Evolutionary conservation across 1,284 basidiomycete genomes (phyloP).

Genomic region (Leccinum olivaceoglutinosum): DNA sequence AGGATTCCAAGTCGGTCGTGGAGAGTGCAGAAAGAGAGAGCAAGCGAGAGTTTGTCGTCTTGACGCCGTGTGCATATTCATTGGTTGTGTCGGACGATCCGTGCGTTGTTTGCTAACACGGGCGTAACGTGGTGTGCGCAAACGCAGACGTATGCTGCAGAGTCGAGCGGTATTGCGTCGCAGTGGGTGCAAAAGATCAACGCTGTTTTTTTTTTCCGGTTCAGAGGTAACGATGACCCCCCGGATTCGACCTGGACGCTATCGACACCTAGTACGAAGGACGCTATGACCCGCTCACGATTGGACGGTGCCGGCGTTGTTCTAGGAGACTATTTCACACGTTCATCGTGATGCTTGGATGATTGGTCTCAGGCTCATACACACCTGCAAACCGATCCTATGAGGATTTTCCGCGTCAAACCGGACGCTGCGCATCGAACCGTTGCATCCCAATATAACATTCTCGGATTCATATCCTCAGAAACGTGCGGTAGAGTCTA

Average conservation of each 20-base stretch:
- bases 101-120: not conserved
- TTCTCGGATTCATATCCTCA: constrained; percentile 95
- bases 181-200: constrained; percentile 52
- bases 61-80: constrained; percentile 41
- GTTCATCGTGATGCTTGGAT: constrained; percentile 15
- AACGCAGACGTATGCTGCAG: constrained; percentile 48
- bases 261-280: not conserved
- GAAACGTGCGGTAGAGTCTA: constrained; percentile 98
- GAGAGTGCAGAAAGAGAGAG: constrained; percentile 48
- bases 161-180: constrained; percentile 33
- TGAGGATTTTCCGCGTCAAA: constrained; percentile 81
- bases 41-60: constrained; percentile 54
- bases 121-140: constrained; percentile 39
- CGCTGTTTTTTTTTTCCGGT: not conserved
- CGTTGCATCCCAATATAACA: constrained; percentile 81
- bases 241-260: not conserved
- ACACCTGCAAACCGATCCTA: constrained; percentile 58
- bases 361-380: constrained; percentile 32
- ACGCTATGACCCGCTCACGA: not conserved
- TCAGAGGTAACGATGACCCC: not conserved
- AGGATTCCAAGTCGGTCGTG: constrained; percentile 36
- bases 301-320: no score
- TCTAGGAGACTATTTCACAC: not conserved
- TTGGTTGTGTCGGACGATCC: not conserved
- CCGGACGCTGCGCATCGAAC: constrained; percentile 63